Base-by-base conservation (phyloP, 2,329 filamentous ascomycete genomes). In the Nemania bipapillata region DNA sequence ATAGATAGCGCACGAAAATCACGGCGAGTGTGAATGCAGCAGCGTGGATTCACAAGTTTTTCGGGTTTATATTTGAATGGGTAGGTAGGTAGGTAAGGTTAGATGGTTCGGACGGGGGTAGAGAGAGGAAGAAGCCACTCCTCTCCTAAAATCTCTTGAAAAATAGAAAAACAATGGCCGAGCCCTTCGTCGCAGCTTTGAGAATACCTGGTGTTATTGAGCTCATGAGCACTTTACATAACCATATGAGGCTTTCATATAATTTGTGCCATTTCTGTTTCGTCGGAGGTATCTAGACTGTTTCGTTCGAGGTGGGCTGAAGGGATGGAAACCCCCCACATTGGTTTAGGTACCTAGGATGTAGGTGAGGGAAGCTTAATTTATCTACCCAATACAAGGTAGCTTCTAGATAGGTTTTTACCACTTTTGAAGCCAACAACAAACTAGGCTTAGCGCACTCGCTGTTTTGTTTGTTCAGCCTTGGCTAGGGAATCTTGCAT, bases 291-390 rank as follows among this genome's bases (percentile, higher is more conserved):
- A 49, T 50, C 20, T 37, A 35, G 45, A 35, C 32, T 42, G 35
- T 59, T 53, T 65, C 30, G 62, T 59, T 65, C 32, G 47, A 35
- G 35, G 20, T 42, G 52, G 45, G 35, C 30, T 40, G 26, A 17
- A 50, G 37, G 42, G 42, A 28, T 24, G 24, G 45, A 50, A 24
- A 49, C 50, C 47, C 65, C 65, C 65, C 63, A 61, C 60, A 63
- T 55, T 28, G 40, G 9, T n/a, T 45, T 20, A 50, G 45, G 20
- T 47, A 47, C 45, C 15, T 4, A 45, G 12, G 40, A 45, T 12
- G 12, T 45, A 49, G 56, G 40, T 6, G 26, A n/a, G 22, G 22
- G 49, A 30, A 54, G 58, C 50, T 40, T 52, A 20, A 28, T 28
- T 28, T 50, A 24, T 50, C 9, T 45, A 20, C 40, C 40, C 17